phyloP scores from a whole-genome alignment of 2,329 filamentous ascomycete species.

The Fusarium armeniacum region DNA sequence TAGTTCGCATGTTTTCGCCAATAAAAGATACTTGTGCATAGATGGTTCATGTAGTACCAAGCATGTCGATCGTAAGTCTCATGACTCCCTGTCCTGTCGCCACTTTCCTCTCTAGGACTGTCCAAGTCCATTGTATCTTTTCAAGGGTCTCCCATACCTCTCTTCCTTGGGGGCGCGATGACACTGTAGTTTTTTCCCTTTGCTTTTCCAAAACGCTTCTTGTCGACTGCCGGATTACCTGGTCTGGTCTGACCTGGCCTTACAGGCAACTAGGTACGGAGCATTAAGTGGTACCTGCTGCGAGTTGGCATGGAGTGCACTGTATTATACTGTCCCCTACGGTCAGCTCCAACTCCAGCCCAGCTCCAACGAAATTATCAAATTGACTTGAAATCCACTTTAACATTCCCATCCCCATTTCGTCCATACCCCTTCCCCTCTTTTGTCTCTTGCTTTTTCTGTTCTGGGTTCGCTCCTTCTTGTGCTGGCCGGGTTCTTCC shows the following conservation, averaged over 20 bases:
- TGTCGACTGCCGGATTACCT: conserved; percentile 30
- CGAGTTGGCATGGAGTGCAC: conserved; percentile 19
- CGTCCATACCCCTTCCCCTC: conserved; percentile 32
- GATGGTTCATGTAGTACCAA: conserved; percentile 19
- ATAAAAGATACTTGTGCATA: conserved; percentile 22
- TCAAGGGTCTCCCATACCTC: conserved; percentile 36
- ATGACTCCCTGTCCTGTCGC: conserved; percentile 47
- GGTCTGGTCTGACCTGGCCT: conserved; percentile 1
- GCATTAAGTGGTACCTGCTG: conserved; percentile 33
- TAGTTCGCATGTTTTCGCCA: neutral
- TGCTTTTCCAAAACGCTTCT: neutral
- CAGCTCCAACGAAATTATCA: conserved; percentile 42
- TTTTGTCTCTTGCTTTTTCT: conserved; percentile 35
- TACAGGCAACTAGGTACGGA: conserved; percentile 15
- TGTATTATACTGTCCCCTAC: conserved; percentile 32
- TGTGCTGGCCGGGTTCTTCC: conserved; percentile 37
- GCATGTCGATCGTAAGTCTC: conserved; percentile 39
- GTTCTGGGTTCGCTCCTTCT: conserved; percentile 37
- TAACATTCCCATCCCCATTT: conserved; percentile 43
- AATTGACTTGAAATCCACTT: conserved; percentile 46
- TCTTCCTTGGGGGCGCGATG: conserved; percentile 15
- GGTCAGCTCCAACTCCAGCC: conserved; percentile 10
- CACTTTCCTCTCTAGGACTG: conserved; percentile 43
- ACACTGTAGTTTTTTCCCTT: conserved; percentile 10
- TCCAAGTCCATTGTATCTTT: conserved; percentile 26